These are phyloP conservation scores for Oxyria digyna DNA, from an alignment of 148 eudicot genomes.

Conservation along the genomic window DNA sequence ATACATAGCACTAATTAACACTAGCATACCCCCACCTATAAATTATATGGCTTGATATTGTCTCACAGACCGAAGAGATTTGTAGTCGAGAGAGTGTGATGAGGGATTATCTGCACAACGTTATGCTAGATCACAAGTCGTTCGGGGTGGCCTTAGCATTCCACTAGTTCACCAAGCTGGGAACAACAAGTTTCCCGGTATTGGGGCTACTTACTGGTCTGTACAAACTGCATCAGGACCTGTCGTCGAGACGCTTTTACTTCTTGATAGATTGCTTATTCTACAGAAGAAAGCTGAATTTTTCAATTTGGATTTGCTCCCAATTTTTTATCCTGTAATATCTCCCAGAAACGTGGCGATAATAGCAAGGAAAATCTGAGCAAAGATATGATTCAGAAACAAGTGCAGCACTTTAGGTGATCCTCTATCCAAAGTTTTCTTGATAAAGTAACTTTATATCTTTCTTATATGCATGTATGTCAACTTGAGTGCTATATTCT, in stretches of 20 bases:
- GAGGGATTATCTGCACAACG: no score
- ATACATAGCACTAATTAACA: no score
- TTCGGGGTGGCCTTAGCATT: no score
- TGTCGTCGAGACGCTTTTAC: slow-evolving; percentile 63
- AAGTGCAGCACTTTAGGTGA: background rate
- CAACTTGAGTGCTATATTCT: no score
- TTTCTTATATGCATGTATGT: no score
- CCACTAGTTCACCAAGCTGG: no score
- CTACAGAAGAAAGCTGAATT: slow-evolving; percentile 65
- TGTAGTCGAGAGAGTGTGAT: no score
- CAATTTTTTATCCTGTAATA: slow-evolving; percentile 68
- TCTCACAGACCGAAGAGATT: no score
- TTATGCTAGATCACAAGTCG: no score
- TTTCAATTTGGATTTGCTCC: slow-evolving; percentile 39
- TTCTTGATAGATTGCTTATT: slow-evolving; percentile 75
- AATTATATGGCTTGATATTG: no score
- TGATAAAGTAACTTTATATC: background rate
- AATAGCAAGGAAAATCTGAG: slow-evolving; percentile 36
- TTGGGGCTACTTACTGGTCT: slow-evolving; percentile 94
- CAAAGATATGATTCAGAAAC: background rate
- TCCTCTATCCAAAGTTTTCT: background rate
- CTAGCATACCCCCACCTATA: no score
- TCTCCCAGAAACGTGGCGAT: slow-evolving; percentile 88
- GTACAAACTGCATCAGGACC: slow-evolving; percentile 86
- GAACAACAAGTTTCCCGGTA: no score